A percentile compares a stretch with the other conserved stretches of the same genome.
Evolutionary conservation across 1,139 yeast species (phyloP).

Genomic region (Diutina mesorugosa): DNA sequence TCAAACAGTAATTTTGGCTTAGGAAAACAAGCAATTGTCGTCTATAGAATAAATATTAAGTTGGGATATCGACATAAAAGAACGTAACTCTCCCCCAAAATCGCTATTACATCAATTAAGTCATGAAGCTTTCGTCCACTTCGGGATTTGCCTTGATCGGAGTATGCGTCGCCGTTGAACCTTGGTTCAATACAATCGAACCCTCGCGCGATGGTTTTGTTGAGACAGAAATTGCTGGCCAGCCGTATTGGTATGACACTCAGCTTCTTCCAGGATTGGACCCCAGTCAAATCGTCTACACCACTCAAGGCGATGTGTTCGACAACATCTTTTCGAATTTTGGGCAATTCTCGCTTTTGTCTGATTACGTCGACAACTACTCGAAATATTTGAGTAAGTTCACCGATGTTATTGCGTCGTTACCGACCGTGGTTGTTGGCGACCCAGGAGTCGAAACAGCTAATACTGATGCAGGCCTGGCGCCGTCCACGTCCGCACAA

Average conservation of each 20-base stretch:
- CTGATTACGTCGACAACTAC: not conserved
- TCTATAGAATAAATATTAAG: too few relatives aligned
- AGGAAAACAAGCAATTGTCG: too few relatives aligned
- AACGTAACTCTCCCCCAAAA: too few relatives aligned
- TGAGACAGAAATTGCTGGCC: not conserved
- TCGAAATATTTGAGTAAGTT: not conserved
- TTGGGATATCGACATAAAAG: too few relatives aligned
- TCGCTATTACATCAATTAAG: too few relatives aligned
- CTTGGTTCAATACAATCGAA: not conserved
- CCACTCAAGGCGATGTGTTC: not conserved
- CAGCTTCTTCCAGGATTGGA: not conserved
- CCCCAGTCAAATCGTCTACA: not conserved
- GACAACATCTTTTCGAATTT: not conserved
- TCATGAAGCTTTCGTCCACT: not conserved
- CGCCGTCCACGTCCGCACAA: not conserved
- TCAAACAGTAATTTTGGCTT: too few relatives aligned
- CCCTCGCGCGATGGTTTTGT: not conserved
- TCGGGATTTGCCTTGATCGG: not conserved
- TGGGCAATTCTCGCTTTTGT: not conserved
- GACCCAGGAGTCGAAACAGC: not conserved
- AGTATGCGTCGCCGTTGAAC: not conserved
- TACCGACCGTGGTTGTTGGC: not conserved
- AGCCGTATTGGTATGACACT: not conserved
- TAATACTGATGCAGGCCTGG: not conserved
- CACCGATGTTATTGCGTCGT: not conserved